Percentiles rank a stretch among this genome's conserved stretches.
These are phyloP conservation scores for Vachellia pachyceras DNA, from an alignment of 306 rosid species.

Conservation along the genomic window DNA sequence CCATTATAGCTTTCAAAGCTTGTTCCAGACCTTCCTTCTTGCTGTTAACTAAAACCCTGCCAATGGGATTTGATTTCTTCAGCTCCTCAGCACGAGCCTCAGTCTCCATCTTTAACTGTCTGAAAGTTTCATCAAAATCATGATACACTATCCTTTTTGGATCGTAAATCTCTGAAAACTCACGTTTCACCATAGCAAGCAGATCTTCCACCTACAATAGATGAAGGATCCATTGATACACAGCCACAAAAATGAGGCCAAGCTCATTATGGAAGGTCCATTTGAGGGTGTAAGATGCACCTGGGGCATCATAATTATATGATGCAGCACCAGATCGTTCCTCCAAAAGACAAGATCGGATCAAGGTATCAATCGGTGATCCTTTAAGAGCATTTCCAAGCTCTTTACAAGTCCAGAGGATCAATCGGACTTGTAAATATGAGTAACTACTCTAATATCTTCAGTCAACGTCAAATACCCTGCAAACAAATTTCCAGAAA, in stretches of 20 bases:
- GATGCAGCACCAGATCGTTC: slow-evolving; percentile 89
- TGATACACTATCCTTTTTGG: slow-evolving; percentile 57
- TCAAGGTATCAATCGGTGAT: slow-evolving; percentile 89
- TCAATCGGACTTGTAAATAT: slow-evolving; percentile 93
- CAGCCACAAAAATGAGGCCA: slow-evolving; percentile 88
- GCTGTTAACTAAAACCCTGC: slow-evolving; percentile 52
- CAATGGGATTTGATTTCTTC: slow-evolving; percentile 72
- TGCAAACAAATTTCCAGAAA: slow-evolving; percentile 35
- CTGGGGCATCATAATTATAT: slow-evolving; percentile 78
- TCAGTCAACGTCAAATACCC: slow-evolving; percentile 39
- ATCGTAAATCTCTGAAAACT: slow-evolving; percentile 71
- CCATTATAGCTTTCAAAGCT: slow-evolving; percentile 92
- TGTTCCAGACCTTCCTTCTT: slow-evolving; percentile 88
- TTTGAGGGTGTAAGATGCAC: slow-evolving; percentile 88
- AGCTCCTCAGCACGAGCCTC: slow-evolving; percentile 86
- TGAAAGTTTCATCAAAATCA: slow-evolving; percentile 85
- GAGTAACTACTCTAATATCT: slow-evolving; percentile 86
- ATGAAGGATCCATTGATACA: slow-evolving; percentile 85
- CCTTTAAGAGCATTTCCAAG: slow-evolving; percentile 86
- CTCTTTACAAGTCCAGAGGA: slow-evolving; percentile 92
- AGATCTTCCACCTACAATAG: slow-evolving; percentile 84
- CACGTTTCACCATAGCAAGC: slow-evolving; percentile 76
- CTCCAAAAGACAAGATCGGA: slow-evolving; percentile 92
- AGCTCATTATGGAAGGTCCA: slow-evolving; percentile 96
- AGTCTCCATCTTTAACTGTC: slow-evolving; percentile 81